Base-by-base conservation (phyloP, 2,329 filamentous ascomycete genomes). In the Chrysosporium queenslandicum region DNA sequence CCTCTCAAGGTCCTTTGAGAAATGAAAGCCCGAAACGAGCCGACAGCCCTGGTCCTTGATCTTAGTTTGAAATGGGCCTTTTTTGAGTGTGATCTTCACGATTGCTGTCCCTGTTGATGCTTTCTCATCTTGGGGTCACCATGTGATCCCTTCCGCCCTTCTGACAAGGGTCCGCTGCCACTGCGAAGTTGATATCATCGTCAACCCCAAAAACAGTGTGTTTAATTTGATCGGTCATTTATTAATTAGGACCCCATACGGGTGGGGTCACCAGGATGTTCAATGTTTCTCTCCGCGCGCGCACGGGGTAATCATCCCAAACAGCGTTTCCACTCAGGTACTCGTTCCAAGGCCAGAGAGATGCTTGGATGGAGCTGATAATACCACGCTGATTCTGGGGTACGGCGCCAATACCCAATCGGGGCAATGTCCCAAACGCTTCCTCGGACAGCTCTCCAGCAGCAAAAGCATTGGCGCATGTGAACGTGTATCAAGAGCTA, bases 161-260 rank as follows among this genome's bases (percentile, higher is more conserved):
- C 30, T 47, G 45, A 47, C 45, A 20, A 27, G 45, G 30, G 18
- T 47, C 2, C n/a, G n/a, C 20, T 20, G 30, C 32, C 45, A 47
- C 8, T 37, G 16, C 18, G 3, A 37, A 11, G 18, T n/a, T 37
- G 20, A 37, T 34, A 16, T 46, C 6, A 30, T 18, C 8, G n/a
- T 39, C 32, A 21, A 16, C 29, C 18, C 27, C 8, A 3, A 4
- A 25, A 47, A n/a, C 12, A 30, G 45, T 12, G 8, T 37, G 14
- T 27, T 37, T 25, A 27, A 47, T 39, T 41, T n/a, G 45, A 25
- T 37, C 45, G 45, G 45, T 39, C 45, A 47, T 47, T 47, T 37
- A 37, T 36, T 23, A 42, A 34, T 34, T 27, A 50, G 37, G 25
- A 50, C 37, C 37, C 16, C 16, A 42, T 14, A 21, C 4, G 20